These are phyloP conservation scores for Epichloe amarillans DNA, from an alignment of 2,329 filamentous ascomycete species.

Conservation along the genomic window DNA sequence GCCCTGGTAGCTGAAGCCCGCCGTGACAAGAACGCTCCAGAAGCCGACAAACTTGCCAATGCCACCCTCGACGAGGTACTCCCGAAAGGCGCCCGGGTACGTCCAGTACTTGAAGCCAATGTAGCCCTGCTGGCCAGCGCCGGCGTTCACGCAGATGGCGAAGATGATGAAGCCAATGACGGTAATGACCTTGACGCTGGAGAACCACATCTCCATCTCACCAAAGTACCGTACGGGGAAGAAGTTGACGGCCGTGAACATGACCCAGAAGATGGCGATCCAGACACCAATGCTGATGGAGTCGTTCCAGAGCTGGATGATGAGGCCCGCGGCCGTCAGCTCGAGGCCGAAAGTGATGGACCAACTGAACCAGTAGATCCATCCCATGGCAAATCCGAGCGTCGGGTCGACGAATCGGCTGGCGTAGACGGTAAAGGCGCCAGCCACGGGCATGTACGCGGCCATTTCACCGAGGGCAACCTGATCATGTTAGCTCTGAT, in stretches of 20 bases:
- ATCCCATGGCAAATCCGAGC: slow-evolving; percentile 65
- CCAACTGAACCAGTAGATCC: slow-evolving; percentile 77
- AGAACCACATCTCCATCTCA: slow-evolving; percentile 69
- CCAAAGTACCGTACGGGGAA: slow-evolving; percentile 61
- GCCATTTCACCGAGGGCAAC: slow-evolving; percentile 55
- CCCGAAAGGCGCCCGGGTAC: slow-evolving; percentile 53
- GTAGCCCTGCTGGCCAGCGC: slow-evolving; percentile 54
- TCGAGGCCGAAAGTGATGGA: slow-evolving; percentile 61
- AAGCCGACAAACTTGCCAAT: slow-evolving; percentile 54
- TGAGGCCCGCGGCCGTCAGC: slow-evolving; percentile 56
- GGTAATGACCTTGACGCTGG: slow-evolving; percentile 63
- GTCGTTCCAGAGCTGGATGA: slow-evolving; percentile 62
- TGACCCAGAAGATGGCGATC: slow-evolving; percentile 59
- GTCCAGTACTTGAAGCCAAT: slow-evolving; percentile 63
- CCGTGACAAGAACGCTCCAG: slow-evolving; percentile 55
- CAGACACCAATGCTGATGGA: slow-evolving; percentile 54
- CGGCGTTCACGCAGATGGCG: slow-evolving; percentile 60
- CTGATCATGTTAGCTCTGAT: neutral
- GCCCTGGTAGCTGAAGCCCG: slow-evolving; percentile 59
- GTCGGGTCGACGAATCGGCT: slow-evolving; percentile 61
- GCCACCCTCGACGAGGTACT: slow-evolving; percentile 39
- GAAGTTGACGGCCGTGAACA: slow-evolving; percentile 57
- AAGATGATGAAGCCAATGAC: slow-evolving; percentile 67
- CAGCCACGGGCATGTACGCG: slow-evolving; percentile 62
- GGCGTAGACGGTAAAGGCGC: slow-evolving; percentile 65